Conservation (phyloP, 176 grass and related monocot species). For the Miscanthus lutarioriparius region DNA sequence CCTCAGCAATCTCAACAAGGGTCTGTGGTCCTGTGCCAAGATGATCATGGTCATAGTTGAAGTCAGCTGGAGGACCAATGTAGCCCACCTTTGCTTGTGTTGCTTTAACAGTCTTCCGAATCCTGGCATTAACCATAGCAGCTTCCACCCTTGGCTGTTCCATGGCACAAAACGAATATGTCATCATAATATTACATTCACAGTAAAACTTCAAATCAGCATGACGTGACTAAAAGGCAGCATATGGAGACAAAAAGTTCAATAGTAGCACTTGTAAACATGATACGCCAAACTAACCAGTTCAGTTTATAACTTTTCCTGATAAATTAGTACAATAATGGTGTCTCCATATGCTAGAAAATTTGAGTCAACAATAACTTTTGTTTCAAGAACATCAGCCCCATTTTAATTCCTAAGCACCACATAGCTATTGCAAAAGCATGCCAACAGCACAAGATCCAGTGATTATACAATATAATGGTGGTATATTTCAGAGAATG, state of each 20-base stretch:
- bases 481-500: neutral
- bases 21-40: conserved; percentile 78
- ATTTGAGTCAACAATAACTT: neutral
- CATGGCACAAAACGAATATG: neutral
- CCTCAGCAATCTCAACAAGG: conserved; percentile 81
- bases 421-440: conserved; percentile 18
- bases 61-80: conserved; percentile 81
- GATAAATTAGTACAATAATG: neutral
- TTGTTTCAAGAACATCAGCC: conserved; percentile 9
- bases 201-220: neutral
- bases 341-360: neutral
- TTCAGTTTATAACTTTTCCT: neutral
- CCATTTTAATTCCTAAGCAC: neutral
- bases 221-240: neutral
- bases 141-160: conserved; percentile 95
- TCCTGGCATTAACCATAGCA: conserved; percentile 94
- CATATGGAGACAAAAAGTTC: neutral
- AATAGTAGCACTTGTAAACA: neutral
- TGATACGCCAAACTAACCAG: neutral
- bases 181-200: neutral
- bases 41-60: conserved; percentile 93
- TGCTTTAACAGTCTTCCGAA: conserved; percentile 78
- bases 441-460: neutral
- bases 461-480: neutral
- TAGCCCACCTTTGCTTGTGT: conserved; percentile 92